A percentile compares a stretch with the other conserved stretches of the same genome.
Conservation (phyloP, 2,329 filamentous ascomycete species). For the Alternaria sp. region DNA sequence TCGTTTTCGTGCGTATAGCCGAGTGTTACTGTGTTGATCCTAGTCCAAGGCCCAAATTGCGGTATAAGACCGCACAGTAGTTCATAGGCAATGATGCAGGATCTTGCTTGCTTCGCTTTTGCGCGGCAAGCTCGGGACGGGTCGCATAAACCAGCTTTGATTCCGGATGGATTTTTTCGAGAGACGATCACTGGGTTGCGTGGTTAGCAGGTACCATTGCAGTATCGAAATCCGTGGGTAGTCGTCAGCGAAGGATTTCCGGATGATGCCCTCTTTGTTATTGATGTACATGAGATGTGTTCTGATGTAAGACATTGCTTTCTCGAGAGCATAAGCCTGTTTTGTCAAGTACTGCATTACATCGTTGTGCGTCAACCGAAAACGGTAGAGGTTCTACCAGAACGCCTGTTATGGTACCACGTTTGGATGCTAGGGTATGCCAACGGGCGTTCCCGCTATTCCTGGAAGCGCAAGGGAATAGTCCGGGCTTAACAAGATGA, state of each 20-base stretch:
- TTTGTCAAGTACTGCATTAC: not conserved
- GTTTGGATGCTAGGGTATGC: not conserved
- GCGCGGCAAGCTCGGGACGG: not conserved
- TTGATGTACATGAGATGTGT: not conserved
- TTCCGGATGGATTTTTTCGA: not conserved
- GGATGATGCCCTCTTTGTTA: not conserved
- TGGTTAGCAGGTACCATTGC: not conserved
- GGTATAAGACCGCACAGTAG: not conserved
- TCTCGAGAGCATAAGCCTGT: not conserved
- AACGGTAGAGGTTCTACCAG: not conserved
- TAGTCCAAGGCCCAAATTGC: not conserved
- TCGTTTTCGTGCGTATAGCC: not conserved
- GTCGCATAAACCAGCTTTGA: not conserved
- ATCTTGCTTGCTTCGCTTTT: conserved; percentile 3
- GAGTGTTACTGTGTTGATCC: conserved; percentile 1
- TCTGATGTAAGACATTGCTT: not conserved
- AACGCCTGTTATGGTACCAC: not conserved
- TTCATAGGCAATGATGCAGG: not conserved
- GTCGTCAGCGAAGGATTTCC: not conserved
- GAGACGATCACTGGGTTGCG: not conserved
- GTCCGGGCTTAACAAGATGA: conserved; percentile 15
- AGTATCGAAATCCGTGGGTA: not conserved
- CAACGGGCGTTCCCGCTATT: conserved; percentile 26
- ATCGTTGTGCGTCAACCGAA: not conserved
- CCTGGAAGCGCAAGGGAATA: conserved; percentile 22